Base-by-base conservation (phyloP, 352 stramenopile species). In the Hyphochytrium catenoides region DNA sequence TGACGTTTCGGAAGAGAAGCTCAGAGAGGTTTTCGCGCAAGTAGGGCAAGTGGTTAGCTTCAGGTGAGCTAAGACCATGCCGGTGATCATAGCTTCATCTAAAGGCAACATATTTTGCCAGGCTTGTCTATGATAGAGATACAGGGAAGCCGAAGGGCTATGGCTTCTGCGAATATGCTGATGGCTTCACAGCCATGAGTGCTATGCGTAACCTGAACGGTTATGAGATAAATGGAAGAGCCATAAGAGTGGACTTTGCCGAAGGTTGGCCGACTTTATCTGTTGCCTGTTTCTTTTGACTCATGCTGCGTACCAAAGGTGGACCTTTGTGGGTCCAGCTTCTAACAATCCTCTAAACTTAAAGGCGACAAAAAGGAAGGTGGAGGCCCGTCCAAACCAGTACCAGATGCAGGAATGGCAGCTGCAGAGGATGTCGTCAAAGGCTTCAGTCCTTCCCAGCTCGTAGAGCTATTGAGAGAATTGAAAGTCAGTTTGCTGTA, bases 201-300 rank as follows among this genome's bases (percentile, higher is more conserved):
- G 66, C 66, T 8, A 82, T 82, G 68, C 61, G 68, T 12, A 82
- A 82, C 44, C 52, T 82, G 18, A 82, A 82, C 34, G 68, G 68
- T 14, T 74, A 70, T 39, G 68, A 82, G 31, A 56, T 82, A 21
- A 82, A 75, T 46, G 68, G 68, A 2, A 61, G 68, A 21, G 79
- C 77, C 38, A 48, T 82, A 28, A 65, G 68, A 29, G 68, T 82
- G 32, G 68, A 82, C 44, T 81, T 81, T 54, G 68, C 65, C 7
- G 62, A 77, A 42, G 62, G 62, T 11, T 62, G 61, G n/a, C n/a
- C n/a, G n/a, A n/a, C n/a, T n/a, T n/a, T n/a, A n/a, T n/a, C n/a
- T n/a, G n/a, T n/a, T n/a, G n/a, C n/a, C n/a, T n/a, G n/a, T n/a
- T n/a, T n/a, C n/a, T n/a, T n/a, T n/a, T n/a, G n/a, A n/a, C n/a